Evolutionary conservation across 2,329 filamentous ascomycete genomes (phyloP), one percentile per base, ranked within the genome.

Genomic region (Penicillium concentricum): DNA sequence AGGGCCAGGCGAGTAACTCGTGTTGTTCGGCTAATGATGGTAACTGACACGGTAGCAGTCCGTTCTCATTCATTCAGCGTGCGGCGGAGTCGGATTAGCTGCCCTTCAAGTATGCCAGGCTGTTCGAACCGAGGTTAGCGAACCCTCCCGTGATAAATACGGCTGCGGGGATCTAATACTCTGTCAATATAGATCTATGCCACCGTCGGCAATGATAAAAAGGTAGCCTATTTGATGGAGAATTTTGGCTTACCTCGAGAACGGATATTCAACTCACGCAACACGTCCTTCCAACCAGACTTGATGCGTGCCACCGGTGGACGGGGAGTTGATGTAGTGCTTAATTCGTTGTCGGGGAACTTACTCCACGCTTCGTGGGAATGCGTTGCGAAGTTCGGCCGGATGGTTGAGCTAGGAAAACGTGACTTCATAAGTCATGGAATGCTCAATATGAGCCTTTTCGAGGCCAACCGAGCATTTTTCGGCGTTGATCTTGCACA

Each of bases 301-400:
- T 6, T 69, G 1, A 51, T 60, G 54, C 22, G 28, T 2, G 53
- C 39, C 18, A 64, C 64, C 0, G 22, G 20, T 4, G 60, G 56
- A 4, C 41, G 41, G 5, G 66, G 67, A 2, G 63, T 69, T 0
- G 61, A 69, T 32, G n/a, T 69, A 1, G 63, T 69, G 5, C 50
- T 71, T 1, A 69, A 69, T 42, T 64, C 64, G 0, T 30, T 67
- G 5, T 43, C 65, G 2, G 68, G 67, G 0, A 57, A 65, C 15
- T 54, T 67, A 20, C 49, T 71, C 0, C 58, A 60, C 12, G 65
- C 65, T 4, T 65, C 65, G 0, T 71, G 69, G 69, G 34, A 60
- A 34, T 70, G 66, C 32, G 65, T 70, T 8, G 67, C 69, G 0
- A 52, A 60, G 5, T 64, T 64, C 34, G 69, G 69, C 0, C 63